Base-by-base conservation (phyloP, 2,329 filamentous ascomycete genomes). In the Intubia oerlemansii region DNA sequence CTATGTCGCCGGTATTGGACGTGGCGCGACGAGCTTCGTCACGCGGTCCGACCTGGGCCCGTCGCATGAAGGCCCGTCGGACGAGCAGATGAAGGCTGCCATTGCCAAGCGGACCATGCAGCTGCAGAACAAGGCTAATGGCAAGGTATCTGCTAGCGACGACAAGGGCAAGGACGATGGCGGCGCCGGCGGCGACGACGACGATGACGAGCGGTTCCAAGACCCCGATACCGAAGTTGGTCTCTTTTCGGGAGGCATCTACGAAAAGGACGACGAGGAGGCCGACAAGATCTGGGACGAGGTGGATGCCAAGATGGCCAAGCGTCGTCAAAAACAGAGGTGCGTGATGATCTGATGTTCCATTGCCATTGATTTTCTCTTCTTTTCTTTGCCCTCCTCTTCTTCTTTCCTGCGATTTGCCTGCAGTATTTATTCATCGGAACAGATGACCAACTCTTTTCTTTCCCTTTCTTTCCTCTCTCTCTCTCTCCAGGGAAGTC, bases 191-290 rank as follows among this genome's bases (percentile, higher is more conserved):
- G 17, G 10, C 32, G 72, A 81, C 33, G 75, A 81, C 32, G 75
- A 78, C 21, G 35, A 30, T 7, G 27, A 27, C 10, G 44, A 64
- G 35, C 67, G 85, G 26, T 95, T 82, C 44, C 82, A 92, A 46
- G 88, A 98, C 46, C 88, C 88, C 1, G 88, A 98, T 43, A 95
- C 95, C 44, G 88, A 98, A 50, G 78, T 88, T 27, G 88, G 90
- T 5, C 59, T 98, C 14, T 98, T 98, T 44, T 84, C 88, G 4
- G 85, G 81, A 32, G 88, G 88, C 20, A 78, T 88, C 42, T 98
- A 92, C 55, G 88, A 95, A 49, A 78, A 88, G 48, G 88, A 98
- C 32, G 88, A 98, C 45, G 88, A 98, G 44, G 90, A 98, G 51
- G 88, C 88, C 24, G 88, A 98, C 53, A 66, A 79, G 43, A 92